Percentiles rank a stretch among this genome's conserved stretches.
Evolutionary conservation across 169 alveolate genomes (phyloP).

Genomic region (Eimeria maxima): DNA sequence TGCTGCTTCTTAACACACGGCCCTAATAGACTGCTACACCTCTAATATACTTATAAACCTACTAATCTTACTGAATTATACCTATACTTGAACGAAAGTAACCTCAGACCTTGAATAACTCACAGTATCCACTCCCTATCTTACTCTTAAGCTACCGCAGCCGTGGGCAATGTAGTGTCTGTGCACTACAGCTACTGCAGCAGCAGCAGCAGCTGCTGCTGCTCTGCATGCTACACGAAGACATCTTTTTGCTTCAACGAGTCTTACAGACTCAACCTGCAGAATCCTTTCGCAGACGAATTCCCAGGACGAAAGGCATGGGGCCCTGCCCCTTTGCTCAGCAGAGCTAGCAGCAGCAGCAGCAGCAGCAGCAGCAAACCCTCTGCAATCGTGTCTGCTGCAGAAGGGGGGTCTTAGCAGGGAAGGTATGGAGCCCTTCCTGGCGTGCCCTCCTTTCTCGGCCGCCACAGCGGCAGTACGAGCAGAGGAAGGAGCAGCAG

Average conservation of each 20-base stretch:
- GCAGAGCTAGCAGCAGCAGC: constrained; percentile 43
- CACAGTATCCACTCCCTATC: too few species aligned
- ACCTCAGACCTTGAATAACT: too few species aligned
- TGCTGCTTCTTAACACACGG: too few species aligned
- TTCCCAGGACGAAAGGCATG: not conserved
- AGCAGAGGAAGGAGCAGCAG: constrained; percentile 40
- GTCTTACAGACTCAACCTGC: not conserved
- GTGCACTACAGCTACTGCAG: not conserved
- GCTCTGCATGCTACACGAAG: constrained; percentile 32
- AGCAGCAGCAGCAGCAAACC: constrained; percentile 50
- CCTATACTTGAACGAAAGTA: too few species aligned
- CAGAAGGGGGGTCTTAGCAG: not conserved
- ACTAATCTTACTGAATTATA: too few species aligned
- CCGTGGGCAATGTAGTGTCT: too few species aligned
- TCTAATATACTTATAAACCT: too few species aligned
- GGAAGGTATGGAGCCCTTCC: constrained; percentile 37
- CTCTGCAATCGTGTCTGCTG: constrained; percentile 32
- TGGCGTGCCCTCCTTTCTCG: not conserved
- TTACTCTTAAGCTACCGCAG: too few species aligned
- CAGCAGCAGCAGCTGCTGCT: constrained; percentile 46
- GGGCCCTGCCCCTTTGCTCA: constrained; percentile 39
- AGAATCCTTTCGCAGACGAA: not conserved
- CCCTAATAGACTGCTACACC: too few species aligned
- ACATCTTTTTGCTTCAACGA: constrained; percentile 1
- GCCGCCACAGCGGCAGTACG: constrained; percentile 57